Percentiles rank a stretch among this genome's conserved stretches.
These are phyloP conservation scores for Pyrenochaeta sp. DNA, from an alignment of 2,329 filamentous ascomycete species.

Conservation along the genomic window DNA sequence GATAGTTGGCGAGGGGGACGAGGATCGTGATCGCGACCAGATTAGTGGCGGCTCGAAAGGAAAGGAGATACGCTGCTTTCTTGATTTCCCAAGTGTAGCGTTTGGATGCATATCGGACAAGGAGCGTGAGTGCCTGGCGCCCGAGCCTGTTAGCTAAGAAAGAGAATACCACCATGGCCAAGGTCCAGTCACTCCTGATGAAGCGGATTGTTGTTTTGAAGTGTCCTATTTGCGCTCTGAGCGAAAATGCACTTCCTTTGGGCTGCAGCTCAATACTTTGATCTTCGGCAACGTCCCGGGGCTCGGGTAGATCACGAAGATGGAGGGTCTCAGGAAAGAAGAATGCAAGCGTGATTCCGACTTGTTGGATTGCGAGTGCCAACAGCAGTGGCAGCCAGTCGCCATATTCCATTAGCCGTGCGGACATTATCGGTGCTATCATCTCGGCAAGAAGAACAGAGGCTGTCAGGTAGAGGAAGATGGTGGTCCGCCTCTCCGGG, in stretches of 20 bases:
- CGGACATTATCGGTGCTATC: constrained; percentile 42
- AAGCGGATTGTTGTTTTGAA: constrained; percentile 50
- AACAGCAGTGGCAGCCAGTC: constrained; percentile 43
- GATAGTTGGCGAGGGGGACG: constrained; percentile 52
- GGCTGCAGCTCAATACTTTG: constrained; percentile 24
- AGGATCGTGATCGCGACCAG: constrained; percentile 57
- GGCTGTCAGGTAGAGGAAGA: constrained; percentile 39
- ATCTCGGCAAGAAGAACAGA: constrained; percentile 44
- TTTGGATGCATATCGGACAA: constrained; percentile 62
- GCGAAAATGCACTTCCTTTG: constrained; percentile 24
- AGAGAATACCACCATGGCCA: constrained; percentile 53
- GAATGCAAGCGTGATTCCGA: constrained; percentile 34
- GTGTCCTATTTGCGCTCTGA: constrained; percentile 41
- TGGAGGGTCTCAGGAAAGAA: constrained; percentile 46
- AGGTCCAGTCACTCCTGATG: constrained; percentile 49
- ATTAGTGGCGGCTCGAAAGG: constrained; percentile 57
- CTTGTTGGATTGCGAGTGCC: constrained; percentile 36
- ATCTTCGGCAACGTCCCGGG: constrained; percentile 17
- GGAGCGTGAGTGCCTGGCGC: constrained; percentile 55
- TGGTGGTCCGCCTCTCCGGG: constrained; percentile 50
- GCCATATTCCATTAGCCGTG: constrained; percentile 42
- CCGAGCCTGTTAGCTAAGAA: constrained; percentile 59
- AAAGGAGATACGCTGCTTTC: constrained; percentile 50
- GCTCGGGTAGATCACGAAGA: constrained; percentile 41
- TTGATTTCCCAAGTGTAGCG: constrained; percentile 59